phyloP scores from a whole-genome alignment of 495 filamentous ascomycete genomes.

The Darksidea phi region DNA sequence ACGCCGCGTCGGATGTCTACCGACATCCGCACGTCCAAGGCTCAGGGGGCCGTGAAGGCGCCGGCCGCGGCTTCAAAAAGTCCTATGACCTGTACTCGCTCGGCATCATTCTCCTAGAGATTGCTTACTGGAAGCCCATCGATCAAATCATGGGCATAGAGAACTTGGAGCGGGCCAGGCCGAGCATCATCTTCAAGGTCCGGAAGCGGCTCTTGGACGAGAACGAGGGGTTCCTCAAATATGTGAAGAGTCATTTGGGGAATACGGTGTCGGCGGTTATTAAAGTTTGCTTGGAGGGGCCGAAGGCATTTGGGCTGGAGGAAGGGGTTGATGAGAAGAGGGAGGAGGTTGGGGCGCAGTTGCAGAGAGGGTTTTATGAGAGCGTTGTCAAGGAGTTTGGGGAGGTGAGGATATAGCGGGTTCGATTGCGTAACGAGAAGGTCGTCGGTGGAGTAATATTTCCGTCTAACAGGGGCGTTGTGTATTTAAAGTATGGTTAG shows the following conservation, averaged over 20 bases:
- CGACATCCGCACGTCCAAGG: conserved; percentile 52
- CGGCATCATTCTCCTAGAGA: conserved; percentile 52
- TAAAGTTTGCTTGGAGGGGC: conserved; percentile 41
- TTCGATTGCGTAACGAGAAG: too few species aligned
- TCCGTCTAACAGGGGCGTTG: too few species aligned
- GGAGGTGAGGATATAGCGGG: conserved; percentile 33
- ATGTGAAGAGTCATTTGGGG: conserved; percentile 38
- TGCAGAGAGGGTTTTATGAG: conserved; percentile 42
- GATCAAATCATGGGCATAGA: conserved; percentile 45
- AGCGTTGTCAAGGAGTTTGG: conserved; percentile 42
- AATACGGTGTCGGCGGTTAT: conserved; percentile 38
- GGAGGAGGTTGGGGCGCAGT: conserved; percentile 35
- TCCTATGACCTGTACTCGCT: conserved; percentile 54
- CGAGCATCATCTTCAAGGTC: conserved; percentile 26
- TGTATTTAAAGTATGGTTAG: background rate
- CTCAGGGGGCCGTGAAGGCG: conserved; percentile 18
- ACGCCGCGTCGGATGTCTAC: conserved; percentile 50
- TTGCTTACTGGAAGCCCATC: conserved; percentile 53
- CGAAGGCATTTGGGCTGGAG: conserved; percentile 38
- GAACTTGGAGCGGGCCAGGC: conserved; percentile 26
- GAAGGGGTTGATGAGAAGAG: conserved; percentile 31
- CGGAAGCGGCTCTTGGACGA: conserved; percentile 32
- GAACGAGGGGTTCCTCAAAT: conserved; percentile 25
- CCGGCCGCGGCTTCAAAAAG: conserved; percentile 47
- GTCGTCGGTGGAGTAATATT: too few species aligned